Base-by-base conservation (phyloP, 768 basidiomycete species). In the Epithele typhae region DNA sequence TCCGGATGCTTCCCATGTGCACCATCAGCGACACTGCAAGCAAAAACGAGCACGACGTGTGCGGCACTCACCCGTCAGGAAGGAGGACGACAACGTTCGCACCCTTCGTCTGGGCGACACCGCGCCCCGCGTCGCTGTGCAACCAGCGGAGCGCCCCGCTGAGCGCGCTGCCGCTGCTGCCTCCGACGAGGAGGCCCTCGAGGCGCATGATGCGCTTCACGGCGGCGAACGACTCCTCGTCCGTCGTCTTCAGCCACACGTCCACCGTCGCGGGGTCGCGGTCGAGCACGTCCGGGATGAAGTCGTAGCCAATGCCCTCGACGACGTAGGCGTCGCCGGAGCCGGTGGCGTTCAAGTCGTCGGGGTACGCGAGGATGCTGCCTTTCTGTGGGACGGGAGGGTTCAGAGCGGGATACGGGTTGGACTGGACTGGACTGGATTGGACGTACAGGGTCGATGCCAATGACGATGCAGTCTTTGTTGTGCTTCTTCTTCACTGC, bases 261-360 rank as follows among this genome's bases (percentile, higher is more conserved):
- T 93, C 78, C 40, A 98, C 71, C 23, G 79, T 74, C 0, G 53
- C 56, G 5, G 68, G 64, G 15, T 75, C 70, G 39, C 85, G 87
- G 30, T 84, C 81, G 33, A 97, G 75, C 2, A 94, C 94, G 35
- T 88, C 78, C 0, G 95, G 94, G 37, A 95, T 61, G 61, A 95
- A 95, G 64, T 95, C 92, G 56, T 93, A 92, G 22, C 96, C 96
- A 44, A 97, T 98, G n/a, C 96, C 96, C 63, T 99, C 96, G 18
- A 97, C 82, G 41, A 82, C 63, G 58, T 97, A 98, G 43, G 69
- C 66, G 22, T 57, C 59, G 9, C 77, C 82, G 34, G 64, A 65
- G 41, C 68, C 77, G 18, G 64, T 68, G 1, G 60, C 62, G 58
- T 92, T 92, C 39, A 92, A 69, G 15, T 60, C 51, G 33, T 81